Percentiles rank a stretch among this genome's conserved stretches.
Conservation (phyloP, 2,329 filamentous ascomycete genomes). For the Escovopsis sp. region DNA sequence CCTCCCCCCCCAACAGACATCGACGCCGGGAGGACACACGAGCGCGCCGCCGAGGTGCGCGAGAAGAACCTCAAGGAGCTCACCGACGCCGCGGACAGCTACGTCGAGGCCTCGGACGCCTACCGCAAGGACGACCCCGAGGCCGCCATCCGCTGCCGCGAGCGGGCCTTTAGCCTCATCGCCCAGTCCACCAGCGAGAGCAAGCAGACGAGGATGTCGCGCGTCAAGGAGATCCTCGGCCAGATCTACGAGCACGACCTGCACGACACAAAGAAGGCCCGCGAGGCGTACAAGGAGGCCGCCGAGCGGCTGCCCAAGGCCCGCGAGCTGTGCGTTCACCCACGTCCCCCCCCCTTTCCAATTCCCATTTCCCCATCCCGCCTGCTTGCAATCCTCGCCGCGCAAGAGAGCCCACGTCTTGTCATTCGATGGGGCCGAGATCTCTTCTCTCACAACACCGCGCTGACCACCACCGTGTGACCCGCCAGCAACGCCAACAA, state of each 20-base stretch:
- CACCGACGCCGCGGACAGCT: constrained; percentile 79
- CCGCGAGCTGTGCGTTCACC: constrained; percentile 3
- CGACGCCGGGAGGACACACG: constrained; percentile 77
- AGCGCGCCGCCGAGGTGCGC: constrained; percentile 73
- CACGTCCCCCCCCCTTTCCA: background rate
- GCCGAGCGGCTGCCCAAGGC: constrained; percentile 56
- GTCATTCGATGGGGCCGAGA: background rate
- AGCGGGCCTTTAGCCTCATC: constrained; percentile 46
- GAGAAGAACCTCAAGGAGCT: constrained; percentile 71
- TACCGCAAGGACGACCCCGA: constrained; percentile 76
- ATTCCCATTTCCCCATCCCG: background rate
- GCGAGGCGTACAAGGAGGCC: constrained; percentile 72
- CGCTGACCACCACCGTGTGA: background rate
- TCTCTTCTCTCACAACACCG: background rate
- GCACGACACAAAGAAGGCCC: constrained; percentile 61
- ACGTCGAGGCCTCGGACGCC: constrained; percentile 87
- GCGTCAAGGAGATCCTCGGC: constrained; percentile 77
- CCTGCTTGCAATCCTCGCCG: no score
- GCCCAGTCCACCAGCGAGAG: constrained; percentile 77
- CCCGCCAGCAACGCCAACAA: constrained; percentile 68
- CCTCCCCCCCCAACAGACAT: constrained; percentile 38
- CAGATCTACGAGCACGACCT: constrained; percentile 77
- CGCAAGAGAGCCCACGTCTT: no score
- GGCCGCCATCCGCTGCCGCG: constrained; percentile 67
- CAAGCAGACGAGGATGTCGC: constrained; percentile 81